Percentiles rank a stretch among this genome's conserved stretches.
Conservation (phyloP, 73 alveolate genomes). For the Paraurostyla sp. region DNA sequence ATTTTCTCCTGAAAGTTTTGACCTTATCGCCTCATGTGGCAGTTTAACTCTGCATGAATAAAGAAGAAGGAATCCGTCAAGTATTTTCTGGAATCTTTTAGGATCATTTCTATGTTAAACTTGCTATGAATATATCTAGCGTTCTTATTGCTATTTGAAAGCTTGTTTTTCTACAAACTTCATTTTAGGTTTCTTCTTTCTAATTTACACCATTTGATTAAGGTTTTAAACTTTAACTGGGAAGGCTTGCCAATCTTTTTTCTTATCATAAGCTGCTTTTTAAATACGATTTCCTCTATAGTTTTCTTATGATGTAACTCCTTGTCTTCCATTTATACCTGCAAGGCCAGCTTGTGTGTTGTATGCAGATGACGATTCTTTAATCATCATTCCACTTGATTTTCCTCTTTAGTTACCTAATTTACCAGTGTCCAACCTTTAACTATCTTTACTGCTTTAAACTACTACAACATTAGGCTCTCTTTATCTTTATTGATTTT, state of each 20-base stretch:
- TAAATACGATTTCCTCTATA: conserved; percentile 26
- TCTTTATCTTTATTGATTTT: neutral
- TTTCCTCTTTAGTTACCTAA: neutral
- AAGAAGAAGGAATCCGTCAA: conserved; percentile 69
- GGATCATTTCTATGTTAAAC: conserved; percentile 49
- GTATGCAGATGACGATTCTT: too few relatives aligned
- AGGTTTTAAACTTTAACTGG: conserved; percentile 75
- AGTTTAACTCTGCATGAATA: conserved; percentile 72
- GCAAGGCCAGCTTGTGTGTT: neutral
- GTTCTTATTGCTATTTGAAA: conserved; percentile 46
- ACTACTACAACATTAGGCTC: conserved; percentile 15
- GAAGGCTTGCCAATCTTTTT: conserved; percentile 57
- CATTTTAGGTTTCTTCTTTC: conserved; percentile 61
- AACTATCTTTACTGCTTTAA: too few relatives aligned
- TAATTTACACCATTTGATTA: conserved; percentile 61
- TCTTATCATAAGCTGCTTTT: conserved; percentile 56
- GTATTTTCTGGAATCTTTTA: conserved; percentile 44
- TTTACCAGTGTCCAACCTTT: neutral
- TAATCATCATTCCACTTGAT: neutral
- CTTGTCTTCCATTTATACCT: conserved; percentile 9
- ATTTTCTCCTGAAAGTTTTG: conserved; percentile 71
- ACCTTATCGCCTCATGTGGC: conserved; percentile 77
- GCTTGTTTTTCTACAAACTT: conserved; percentile 52
- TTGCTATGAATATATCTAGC: conserved; percentile 56
- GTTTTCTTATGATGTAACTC: neutral